Percentiles rank a stretch among this genome's conserved stretches.
Evolutionary conservation across 306 rosid species (phyloP).

Genomic region (Trifolium pratense): DNA sequence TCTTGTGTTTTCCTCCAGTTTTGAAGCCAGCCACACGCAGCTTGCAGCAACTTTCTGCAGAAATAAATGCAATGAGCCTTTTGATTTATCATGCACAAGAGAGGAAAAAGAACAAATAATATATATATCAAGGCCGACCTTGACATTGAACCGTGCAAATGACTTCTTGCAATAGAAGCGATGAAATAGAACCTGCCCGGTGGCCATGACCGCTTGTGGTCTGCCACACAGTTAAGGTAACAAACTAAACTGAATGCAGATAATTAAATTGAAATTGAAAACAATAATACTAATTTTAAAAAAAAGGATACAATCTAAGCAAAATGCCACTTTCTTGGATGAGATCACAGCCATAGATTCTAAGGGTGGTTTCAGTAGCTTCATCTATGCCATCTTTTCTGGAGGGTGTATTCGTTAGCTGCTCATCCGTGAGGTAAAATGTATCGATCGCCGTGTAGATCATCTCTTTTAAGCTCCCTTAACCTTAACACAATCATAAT

Average conservation of each 20-base stretch:
- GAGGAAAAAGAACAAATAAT: background rate
- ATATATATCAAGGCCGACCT: constrained; percentile 71
- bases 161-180: constrained; percentile 97
- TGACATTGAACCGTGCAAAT: constrained; percentile 87
- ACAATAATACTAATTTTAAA: constrained; percentile 2
- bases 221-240: constrained; percentile 55
- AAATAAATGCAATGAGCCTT: constrained; percentile 18
- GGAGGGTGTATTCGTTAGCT: constrained; percentile 70
- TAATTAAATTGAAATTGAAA: background rate
- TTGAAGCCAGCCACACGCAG: constrained; percentile 96
- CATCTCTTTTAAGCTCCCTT: constrained; percentile 49
- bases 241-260: constrained; percentile 25
- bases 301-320: constrained; percentile 70
- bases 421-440: constrained; percentile 79
- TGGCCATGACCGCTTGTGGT: constrained; percentile 98
- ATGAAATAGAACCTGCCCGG: constrained; percentile 94
- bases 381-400: constrained; percentile 83
- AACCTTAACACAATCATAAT: constrained; percentile 20
- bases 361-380: constrained; percentile 74
- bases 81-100: constrained; percentile 4
- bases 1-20: constrained; percentile 87
- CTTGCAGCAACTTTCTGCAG: constrained; percentile 97
- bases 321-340: constrained; percentile 95
- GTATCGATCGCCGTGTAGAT: constrained; percentile 90
- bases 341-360: constrained; percentile 95